Conservation (phyloP, 441 rosid genomes). For the Dalechampia spathulata region DNA sequence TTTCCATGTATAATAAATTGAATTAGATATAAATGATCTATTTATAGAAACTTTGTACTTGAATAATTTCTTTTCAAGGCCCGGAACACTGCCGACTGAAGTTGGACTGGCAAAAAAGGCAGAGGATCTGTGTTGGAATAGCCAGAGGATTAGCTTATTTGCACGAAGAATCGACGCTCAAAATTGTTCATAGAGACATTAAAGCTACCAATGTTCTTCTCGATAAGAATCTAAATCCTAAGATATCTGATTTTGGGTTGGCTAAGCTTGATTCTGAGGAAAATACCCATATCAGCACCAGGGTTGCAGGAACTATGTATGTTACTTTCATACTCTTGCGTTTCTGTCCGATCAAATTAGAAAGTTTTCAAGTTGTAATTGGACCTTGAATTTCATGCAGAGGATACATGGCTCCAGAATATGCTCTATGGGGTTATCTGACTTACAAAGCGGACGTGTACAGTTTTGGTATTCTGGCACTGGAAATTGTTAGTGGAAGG, state of each 20-base stretch:
- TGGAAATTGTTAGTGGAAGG: conserved; percentile 59
- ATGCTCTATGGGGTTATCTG: conserved; percentile 54
- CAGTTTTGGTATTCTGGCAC: conserved; percentile 51
- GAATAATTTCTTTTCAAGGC: no score
- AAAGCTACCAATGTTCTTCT: conserved; percentile 64
- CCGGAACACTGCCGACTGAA: conserved; percentile 22
- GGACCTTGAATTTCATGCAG: conserved; percentile 17
- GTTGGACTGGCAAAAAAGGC: conserved; percentile 49
- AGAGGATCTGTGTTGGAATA: conserved; percentile 39
- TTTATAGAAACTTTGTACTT: no score
- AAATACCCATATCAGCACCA: conserved; percentile 10
- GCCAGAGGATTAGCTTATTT: conserved; percentile 53
- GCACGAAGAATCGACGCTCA: conserved; percentile 52
- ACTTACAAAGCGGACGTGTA: conserved; percentile 54
- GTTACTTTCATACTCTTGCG: background rate
- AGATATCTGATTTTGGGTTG: conserved; percentile 47
- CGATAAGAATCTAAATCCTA: conserved; percentile 43
- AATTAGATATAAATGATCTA: no score
- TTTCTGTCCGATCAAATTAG: background rate
- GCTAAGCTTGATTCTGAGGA: conserved; percentile 11
- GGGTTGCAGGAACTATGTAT: conserved; percentile 11
- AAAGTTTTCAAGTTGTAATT: background rate
- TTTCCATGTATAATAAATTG: no score
- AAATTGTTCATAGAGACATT: conserved; percentile 59
- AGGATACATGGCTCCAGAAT: conserved; percentile 71